These are phyloP conservation scores for Peziza echinospora DNA, from an alignment of 495 filamentous ascomycete genomes.

Conservation along the genomic window DNA sequence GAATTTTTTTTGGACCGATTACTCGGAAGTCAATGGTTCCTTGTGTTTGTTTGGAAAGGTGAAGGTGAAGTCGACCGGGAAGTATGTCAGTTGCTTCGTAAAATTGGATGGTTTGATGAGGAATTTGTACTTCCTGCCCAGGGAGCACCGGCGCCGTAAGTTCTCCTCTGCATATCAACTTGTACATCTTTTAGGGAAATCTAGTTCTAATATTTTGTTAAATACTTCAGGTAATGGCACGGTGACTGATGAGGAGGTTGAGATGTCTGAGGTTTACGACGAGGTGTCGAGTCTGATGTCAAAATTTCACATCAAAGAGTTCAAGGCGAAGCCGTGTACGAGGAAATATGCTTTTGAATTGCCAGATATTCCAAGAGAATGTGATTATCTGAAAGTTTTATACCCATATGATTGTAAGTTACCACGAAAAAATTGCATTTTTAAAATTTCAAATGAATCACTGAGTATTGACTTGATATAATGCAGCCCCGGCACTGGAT, in stretches of 20 bases:
- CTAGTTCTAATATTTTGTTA: constrained; percentile 1
- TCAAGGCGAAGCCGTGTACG: constrained; percentile 77
- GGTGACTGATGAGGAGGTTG: constrained; percentile 58
- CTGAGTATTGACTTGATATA: too few species aligned
- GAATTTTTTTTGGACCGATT: constrained; percentile 92
- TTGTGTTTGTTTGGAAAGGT: constrained; percentile 94
- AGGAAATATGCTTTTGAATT: constrained; percentile 95
- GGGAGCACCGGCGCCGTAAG: constrained; percentile 38
- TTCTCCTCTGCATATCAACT: background rate
- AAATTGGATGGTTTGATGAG: constrained; percentile 89
- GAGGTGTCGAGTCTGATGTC: constrained; percentile 77
- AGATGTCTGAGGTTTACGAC: constrained; percentile 71
- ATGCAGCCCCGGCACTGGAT: constrained; percentile 34
- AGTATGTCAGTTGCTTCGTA: constrained; percentile 75
- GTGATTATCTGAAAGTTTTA: constrained; percentile 75
- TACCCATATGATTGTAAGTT: constrained; percentile 96
- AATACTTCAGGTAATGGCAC: constrained; percentile 30
- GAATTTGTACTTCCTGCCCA: constrained; percentile 82
- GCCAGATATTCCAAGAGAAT: constrained; percentile 64
- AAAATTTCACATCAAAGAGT: constrained; percentile 56
- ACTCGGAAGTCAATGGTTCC: constrained; percentile 77
- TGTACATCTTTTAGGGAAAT: background rate
- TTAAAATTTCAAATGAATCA: constrained; percentile 2
- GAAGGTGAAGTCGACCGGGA: constrained; percentile 59
- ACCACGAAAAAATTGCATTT: constrained; percentile 22